These are phyloP conservation scores for Collybiopsis luxurians DNA, from an alignment of 768 basidiomycete genomes.

Conservation along the genomic window DNA sequence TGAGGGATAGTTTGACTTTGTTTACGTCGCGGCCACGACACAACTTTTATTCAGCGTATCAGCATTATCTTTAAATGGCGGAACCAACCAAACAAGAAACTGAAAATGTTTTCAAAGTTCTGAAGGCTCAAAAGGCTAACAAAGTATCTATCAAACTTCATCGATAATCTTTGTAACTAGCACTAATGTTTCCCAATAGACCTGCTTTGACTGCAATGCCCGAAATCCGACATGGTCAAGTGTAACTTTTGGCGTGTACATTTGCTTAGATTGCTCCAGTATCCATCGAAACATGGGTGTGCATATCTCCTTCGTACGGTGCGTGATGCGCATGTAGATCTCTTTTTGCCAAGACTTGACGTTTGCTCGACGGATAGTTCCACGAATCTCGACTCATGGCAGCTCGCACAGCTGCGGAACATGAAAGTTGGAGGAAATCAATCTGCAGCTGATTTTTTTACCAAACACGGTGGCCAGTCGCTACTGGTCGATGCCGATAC, in stretches of 20 bases:
- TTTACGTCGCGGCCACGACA: neutral
- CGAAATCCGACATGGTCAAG: slow-evolving; percentile 98
- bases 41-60: neutral
- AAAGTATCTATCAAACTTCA: slow-evolving; percentile 46
- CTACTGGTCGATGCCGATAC: slow-evolving; percentile 71
- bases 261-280: slow-evolving; percentile 96
- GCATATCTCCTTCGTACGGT: slow-evolving; percentile 97
- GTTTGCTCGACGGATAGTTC: slow-evolving; percentile 51
- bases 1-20: too few relatives aligned
- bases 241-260: slow-evolving; percentile 94
- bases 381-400: slow-evolving; percentile 96
- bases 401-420: slow-evolving; percentile 82
- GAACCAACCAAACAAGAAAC: slow-evolving; percentile 86
- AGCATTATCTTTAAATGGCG: too few relatives aligned
- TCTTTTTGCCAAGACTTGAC: neutral
- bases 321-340: slow-evolving; percentile 22
- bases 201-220: slow-evolving; percentile 93
- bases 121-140: slow-evolving; percentile 67
- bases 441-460: slow-evolving; percentile 85
- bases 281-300: slow-evolving; percentile 97
- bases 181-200: slow-evolving; percentile 34
- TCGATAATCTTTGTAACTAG: neutral
- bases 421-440: slow-evolving; percentile 97
- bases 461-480: slow-evolving; percentile 75
- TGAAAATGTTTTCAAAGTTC: slow-evolving; percentile 79